These are phyloP conservation scores for Vitis hybrid DNA, from an alignment of 177 flowering plant genomes.

Conservation along the genomic window DNA sequence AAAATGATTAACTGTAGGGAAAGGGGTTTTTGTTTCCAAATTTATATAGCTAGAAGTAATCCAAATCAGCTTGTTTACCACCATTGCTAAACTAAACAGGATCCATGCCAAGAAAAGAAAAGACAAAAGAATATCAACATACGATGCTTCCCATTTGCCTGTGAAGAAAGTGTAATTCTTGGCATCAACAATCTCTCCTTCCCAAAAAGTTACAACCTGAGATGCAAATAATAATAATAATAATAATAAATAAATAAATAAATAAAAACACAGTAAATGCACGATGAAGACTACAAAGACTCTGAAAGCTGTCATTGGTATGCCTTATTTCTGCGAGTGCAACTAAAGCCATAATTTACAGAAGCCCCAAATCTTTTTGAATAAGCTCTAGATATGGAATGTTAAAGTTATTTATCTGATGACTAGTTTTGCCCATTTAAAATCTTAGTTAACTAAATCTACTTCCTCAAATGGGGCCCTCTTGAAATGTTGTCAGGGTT, in stretches of 20 bases:
- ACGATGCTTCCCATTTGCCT: slow-evolving; percentile 98
- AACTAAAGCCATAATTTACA: not conserved
- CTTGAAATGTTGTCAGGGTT: not conserved
- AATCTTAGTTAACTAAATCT: not conserved
- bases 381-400: not conserved
- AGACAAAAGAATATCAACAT: slow-evolving; percentile 22
- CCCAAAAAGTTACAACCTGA: slow-evolving; percentile 98
- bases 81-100: not conserved
- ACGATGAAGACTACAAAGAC: not conserved
- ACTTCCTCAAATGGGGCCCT: not conserved
- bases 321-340: not conserved
- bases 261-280: not conserved
- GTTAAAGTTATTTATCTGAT: not conserved
- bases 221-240: not conserved
- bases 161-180: slow-evolving; percentile 93
- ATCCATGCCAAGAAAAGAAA: slow-evolving; percentile 9
- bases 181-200: slow-evolving; percentile 95
- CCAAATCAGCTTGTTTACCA: not conserved
- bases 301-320: not conserved
- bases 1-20: slow-evolving; percentile 4
- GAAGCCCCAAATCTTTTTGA: not conserved
- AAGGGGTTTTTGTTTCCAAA: not conserved
- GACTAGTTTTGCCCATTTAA: not conserved
- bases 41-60: not conserved
- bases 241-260: not conserved